Percentiles rank a stretch among this genome's conserved stretches.
Conservation (phyloP, 495 filamentous ascomycete genomes). For the Neurospora sp. region DNA sequence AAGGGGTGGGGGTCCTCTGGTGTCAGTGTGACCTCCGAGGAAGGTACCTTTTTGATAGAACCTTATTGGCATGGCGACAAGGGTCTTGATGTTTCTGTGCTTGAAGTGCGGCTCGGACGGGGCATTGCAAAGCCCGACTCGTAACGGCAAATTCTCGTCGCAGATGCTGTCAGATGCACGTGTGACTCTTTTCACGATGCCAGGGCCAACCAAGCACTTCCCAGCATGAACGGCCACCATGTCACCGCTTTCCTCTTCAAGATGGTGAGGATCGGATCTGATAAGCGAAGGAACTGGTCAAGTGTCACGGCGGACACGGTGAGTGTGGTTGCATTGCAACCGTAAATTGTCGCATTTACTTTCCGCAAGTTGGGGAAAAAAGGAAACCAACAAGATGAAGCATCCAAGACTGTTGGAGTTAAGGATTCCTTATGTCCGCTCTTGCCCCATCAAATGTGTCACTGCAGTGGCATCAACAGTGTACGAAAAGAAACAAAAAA, state of each 20-base stretch:
- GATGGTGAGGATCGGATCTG: constrained; percentile 5
- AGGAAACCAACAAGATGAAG: background rate
- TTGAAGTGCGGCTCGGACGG: constrained; percentile 2
- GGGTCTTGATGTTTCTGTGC: background rate
- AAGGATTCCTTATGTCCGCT: background rate
- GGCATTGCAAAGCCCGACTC: constrained; percentile 6
- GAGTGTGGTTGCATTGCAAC: background rate
- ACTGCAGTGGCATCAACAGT: background rate
- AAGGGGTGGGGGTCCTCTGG: background rate
- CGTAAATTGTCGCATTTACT: background rate
- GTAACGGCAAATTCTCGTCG: constrained; percentile 15
- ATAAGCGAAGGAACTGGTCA: constrained; percentile 2
- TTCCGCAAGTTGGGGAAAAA: background rate
- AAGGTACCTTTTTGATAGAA: background rate
- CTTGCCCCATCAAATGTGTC: background rate
- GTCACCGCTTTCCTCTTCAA: background rate
- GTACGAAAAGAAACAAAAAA: background rate
- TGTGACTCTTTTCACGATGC: constrained; percentile 2
- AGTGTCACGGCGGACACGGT: background rate
- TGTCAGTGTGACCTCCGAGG: background rate
- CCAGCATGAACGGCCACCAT: background rate
- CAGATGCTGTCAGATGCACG: constrained; percentile 3
- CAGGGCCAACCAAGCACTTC: background rate
- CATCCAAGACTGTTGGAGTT: background rate
- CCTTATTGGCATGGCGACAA: background rate